Evolutionary conservation across 371 early-diverging fungal species (phyloP).

Genomic region (Fennellomyces sp.): DNA sequence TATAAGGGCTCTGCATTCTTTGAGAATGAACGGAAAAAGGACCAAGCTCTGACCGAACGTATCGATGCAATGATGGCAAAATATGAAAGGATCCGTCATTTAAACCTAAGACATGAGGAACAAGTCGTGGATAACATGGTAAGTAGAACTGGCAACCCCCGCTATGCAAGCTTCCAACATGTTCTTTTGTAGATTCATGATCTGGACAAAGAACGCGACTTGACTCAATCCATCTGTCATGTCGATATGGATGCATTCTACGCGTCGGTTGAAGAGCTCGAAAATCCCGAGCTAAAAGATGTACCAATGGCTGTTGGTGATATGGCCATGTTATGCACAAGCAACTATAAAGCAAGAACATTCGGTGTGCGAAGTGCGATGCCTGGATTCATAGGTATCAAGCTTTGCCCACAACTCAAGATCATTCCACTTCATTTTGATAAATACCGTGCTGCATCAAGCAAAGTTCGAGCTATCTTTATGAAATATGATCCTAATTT

Average conservation of each 20-base stretch:
- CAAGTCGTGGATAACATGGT: slow-evolving; percentile 43
- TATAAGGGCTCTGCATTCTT: slow-evolving; percentile 64
- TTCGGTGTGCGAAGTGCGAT: slow-evolving; percentile 74
- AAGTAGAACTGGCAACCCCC: background rate
- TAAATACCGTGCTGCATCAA: slow-evolving; percentile 56
- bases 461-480: slow-evolving; percentile 51
- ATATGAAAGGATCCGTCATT: slow-evolving; percentile 39
- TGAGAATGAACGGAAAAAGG: slow-evolving; percentile 54
- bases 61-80: slow-evolving; percentile 47
- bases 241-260: slow-evolving; percentile 80
- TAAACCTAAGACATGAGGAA: slow-evolving; percentile 44
- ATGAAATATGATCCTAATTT: slow-evolving; percentile 62
- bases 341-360: slow-evolving; percentile 69
- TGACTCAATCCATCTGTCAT: slow-evolving; percentile 58
- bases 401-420: slow-evolving; percentile 65
- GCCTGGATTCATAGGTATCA: slow-evolving; percentile 69
- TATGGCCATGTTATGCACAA: slow-evolving; percentile 64
- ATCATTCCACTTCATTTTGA: slow-evolving; percentile 56
- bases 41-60: slow-evolving; percentile 44
- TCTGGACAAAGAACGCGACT: slow-evolving; percentile 48
- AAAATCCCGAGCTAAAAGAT: slow-evolving; percentile 52
- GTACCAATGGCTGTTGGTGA: slow-evolving; percentile 78
- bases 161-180: background rate
- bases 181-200: slow-evolving; percentile 28
- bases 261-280: slow-evolving; percentile 74